phyloP scores from a whole-genome alignment of 306 rosid genomes.

The Acmispon strigosus region DNA sequence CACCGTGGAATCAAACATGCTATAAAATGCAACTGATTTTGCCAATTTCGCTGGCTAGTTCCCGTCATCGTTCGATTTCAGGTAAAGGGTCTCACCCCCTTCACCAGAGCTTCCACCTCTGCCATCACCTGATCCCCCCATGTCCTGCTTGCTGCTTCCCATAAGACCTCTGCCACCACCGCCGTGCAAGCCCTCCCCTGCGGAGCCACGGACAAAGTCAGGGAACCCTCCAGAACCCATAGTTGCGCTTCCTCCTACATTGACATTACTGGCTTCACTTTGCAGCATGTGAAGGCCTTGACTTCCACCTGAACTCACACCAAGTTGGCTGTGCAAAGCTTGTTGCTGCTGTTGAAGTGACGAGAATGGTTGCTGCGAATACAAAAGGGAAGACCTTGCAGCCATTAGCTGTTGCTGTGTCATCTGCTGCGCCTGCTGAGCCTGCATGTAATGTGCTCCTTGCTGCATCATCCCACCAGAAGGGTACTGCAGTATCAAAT shows the following conservation, averaged over 20 bases:
- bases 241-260: constrained; percentile 39
- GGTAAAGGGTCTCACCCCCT: constrained; percentile 77
- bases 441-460: constrained; percentile 90
- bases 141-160: constrained; percentile 74
- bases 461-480: constrained; percentile 68
- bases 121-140: constrained; percentile 60
- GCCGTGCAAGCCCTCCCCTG: constrained; percentile 54
- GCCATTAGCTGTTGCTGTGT: constrained; percentile 86
- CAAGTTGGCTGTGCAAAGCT: constrained; percentile 60
- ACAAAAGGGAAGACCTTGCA: constrained; percentile 82
- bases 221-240: constrained; percentile 61
- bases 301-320: constrained; percentile 49
- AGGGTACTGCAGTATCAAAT: constrained; percentile 47
- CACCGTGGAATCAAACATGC: no score
- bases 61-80: constrained; percentile 62
- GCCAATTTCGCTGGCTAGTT: constrained; percentile 25
- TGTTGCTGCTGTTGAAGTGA: constrained; percentile 75
- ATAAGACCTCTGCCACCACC: constrained; percentile 38
- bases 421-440: constrained; percentile 79
- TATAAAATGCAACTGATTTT: background rate
- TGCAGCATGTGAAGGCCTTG: constrained; percentile 77
- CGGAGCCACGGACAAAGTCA: constrained; percentile 57
- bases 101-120: constrained; percentile 68
- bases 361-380: constrained; percentile 54
- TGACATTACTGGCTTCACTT: constrained; percentile 42